A percentile compares a stretch with the other conserved stretches of the same genome.
Conservation (phyloP, 2,329 filamentous ascomycete species). For the Hypoxylon sp. region DNA sequence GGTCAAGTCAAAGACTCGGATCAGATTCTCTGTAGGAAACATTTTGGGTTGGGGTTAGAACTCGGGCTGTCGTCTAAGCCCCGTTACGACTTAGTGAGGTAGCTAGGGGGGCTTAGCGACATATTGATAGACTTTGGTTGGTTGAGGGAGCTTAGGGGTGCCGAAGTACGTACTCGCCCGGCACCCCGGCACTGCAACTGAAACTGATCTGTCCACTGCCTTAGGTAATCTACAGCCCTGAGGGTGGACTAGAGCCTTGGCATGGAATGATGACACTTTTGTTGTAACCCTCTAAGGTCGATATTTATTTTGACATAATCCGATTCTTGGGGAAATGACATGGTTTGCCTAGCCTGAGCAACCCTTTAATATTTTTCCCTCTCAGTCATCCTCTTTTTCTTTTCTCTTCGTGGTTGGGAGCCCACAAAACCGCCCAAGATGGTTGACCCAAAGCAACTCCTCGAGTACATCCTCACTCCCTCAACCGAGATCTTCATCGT, state of each 20-base stretch:
- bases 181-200: conserved; percentile 10
- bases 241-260: conserved; percentile 24
- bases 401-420: neutral
- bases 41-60: conserved; percentile 6
- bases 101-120: conserved; percentile 6
- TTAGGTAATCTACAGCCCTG: conserved; percentile 1
- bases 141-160: conserved; percentile 9
- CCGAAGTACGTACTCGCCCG: conserved; percentile 28
- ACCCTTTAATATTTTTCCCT: neutral
- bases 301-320: conserved; percentile 16
- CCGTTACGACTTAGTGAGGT: neutral
- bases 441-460: conserved; percentile 54
- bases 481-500: conserved; percentile 72
- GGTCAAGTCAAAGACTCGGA: neutral
- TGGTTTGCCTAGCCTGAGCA: conserved; percentile 18
- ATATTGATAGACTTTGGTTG: neutral
- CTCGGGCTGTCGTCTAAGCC: conserved; percentile 18
- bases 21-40: conserved; percentile 8
- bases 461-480: conserved; percentile 70
- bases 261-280: conserved; percentile 41
- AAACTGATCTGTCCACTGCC: no score
- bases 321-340: conserved; percentile 10
- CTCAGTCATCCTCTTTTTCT: conserved; percentile 13
- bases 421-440: conserved; percentile 45
- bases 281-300: conserved; percentile 23